These are phyloP conservation scores for Triticum dicoccoides DNA, from an alignment of 176 grass and related monocot genomes.

Conservation along the genomic window DNA sequence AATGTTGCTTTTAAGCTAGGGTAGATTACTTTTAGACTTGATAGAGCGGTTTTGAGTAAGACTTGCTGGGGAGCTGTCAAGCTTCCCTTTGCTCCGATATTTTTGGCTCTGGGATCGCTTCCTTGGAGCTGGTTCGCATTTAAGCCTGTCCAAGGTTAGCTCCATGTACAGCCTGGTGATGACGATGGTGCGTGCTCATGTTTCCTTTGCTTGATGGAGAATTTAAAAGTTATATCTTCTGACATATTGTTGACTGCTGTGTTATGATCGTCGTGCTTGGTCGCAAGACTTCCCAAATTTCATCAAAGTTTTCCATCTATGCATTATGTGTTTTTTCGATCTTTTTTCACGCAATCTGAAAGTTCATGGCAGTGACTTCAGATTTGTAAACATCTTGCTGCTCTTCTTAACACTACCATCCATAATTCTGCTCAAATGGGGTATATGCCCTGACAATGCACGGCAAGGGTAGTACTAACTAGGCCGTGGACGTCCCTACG, in stretches of 20 bases:
- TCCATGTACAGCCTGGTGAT: constrained; percentile 45
- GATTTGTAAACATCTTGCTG: background rate
- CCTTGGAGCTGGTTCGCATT: constrained; percentile 47
- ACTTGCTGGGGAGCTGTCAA: constrained; percentile 11
- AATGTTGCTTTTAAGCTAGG: constrained; percentile 2
- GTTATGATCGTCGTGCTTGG: background rate
- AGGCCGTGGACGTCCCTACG: background rate
- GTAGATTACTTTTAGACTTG: background rate
- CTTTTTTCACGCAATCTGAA: background rate
- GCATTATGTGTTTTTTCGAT: background rate
- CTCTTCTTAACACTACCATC: background rate
- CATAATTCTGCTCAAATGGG: background rate
- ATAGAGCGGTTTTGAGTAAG: constrained; percentile 1
- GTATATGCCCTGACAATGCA: constrained; percentile 16
- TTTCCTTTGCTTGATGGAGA: constrained; percentile 27
- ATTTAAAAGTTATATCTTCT: background rate
- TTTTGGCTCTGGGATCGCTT: constrained; percentile 32
- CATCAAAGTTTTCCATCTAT: background rate
- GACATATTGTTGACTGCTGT: constrained; percentile 8
- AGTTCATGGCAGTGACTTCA: background rate
- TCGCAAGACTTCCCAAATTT: too few relatives aligned
- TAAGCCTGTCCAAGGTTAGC: constrained; percentile 50
- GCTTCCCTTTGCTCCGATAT: constrained; percentile 21
- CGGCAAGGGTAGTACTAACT: background rate
- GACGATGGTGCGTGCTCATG: constrained; percentile 19